Evolutionary conservation across 179 eudicot species (phyloP).

Genomic region (Silene coronaria): DNA sequence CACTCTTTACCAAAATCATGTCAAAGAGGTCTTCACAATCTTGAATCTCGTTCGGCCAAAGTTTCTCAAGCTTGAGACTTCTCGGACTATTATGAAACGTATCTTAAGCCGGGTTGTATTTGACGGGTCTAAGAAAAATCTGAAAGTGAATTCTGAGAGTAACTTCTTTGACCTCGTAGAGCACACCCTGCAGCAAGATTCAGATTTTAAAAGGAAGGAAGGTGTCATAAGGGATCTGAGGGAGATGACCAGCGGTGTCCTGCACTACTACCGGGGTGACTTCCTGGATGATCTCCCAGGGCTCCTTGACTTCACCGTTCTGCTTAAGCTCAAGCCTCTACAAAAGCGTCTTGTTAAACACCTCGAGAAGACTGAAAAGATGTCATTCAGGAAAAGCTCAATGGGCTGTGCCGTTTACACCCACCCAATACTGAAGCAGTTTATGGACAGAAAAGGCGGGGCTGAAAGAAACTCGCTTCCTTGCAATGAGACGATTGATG

Average conservation of each 20-base stretch:
- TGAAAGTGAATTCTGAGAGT: constrained; percentile 35
- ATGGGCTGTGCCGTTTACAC: constrained; percentile 50
- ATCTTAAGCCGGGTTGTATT: constrained; percentile 47
- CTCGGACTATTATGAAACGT: constrained; percentile 43
- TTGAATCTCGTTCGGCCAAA: constrained; percentile 78
- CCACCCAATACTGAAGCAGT: constrained; percentile 49
- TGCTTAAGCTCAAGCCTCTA: constrained; percentile 44
- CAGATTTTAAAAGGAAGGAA: constrained; percentile 43
- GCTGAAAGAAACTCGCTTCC: constrained; percentile 29
- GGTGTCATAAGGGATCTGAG: constrained; percentile 55
- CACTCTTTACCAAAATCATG: constrained; percentile 80
- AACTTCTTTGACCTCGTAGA: constrained; percentile 58
- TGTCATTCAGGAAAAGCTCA: constrained; percentile 46
- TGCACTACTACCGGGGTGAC: constrained; percentile 78
- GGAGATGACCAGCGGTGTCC: constrained; percentile 72
- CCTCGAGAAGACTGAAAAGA: constrained; percentile 33
- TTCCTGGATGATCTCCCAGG: constrained; percentile 80
- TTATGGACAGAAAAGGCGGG: constrained; percentile 24
- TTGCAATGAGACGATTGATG: constrained; percentile 40
- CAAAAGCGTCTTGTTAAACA: constrained; percentile 45
- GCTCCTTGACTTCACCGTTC: constrained; percentile 65
- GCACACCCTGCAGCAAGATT: constrained; percentile 47
- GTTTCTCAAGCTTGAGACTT: constrained; percentile 52
- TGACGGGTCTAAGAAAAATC: constrained; percentile 30
- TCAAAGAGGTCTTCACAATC: constrained; percentile 75